Evolutionary conservation across 306 rosid genomes (phyloP).

Genomic region (Datisca glomerata): DNA sequence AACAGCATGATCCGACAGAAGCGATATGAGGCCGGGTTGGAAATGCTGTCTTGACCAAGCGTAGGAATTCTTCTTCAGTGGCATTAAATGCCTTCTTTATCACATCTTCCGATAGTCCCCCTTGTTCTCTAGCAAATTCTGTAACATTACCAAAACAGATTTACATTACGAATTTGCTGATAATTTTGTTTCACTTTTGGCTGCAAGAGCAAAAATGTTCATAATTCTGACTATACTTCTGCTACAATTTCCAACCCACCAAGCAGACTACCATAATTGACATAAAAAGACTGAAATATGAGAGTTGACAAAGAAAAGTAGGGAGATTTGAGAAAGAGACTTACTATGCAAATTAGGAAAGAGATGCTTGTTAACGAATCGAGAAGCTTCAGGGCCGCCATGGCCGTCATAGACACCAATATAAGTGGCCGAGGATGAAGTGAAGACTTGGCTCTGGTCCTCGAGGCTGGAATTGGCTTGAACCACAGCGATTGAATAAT

Average conservation of each 20-base stretch:
- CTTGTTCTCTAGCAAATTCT: constrained; percentile 81
- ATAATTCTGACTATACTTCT: no score
- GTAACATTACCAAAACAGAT: no score
- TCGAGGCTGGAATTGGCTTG: constrained; percentile 87
- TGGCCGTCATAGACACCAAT: constrained; percentile 94
- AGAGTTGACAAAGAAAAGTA: no score
- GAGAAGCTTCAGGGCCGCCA: constrained; percentile 95
- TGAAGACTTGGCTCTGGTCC: constrained; percentile 90
- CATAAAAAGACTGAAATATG: no score
- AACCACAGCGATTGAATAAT: constrained; percentile 92
- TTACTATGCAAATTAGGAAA: constrained; percentile 65
- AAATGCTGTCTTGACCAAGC: constrained; percentile 53
- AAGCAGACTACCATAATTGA: no score
- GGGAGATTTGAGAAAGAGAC: no score
- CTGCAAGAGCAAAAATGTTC: no score
- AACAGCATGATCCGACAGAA: constrained; percentile 88
- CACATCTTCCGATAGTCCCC: constrained; percentile 73
- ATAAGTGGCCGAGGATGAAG: constrained; percentile 72
- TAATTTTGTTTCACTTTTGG: no score
- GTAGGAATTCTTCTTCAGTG: constrained; percentile 72
- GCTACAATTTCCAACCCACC: no score
- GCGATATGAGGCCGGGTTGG: constrained; percentile 61
- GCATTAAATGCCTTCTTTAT: constrained; percentile 81
- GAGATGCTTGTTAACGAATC: constrained; percentile 68
- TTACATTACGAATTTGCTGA: no score